Conservation (phyloP, 805 yeast species). For the Yamadazyma insecticola region DNA sequence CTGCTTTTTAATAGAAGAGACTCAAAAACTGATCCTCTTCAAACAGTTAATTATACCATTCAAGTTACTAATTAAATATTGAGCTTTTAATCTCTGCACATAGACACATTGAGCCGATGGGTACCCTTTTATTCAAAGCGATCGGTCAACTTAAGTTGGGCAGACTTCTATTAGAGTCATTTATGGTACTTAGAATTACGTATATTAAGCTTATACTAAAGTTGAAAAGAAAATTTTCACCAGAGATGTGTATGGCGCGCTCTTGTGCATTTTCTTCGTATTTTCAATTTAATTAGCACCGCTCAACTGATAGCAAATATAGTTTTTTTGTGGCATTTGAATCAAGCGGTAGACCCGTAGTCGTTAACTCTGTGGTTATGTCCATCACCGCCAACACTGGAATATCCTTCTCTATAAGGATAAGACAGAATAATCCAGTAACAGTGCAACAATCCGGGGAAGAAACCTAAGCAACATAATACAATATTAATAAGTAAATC, state of each 20-base stretch:
- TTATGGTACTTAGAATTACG: too few species aligned
- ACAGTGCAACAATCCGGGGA: conserved; percentile 75
- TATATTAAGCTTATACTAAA: too few species aligned
- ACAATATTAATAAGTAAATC: conserved; percentile 68
- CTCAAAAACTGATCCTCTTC: too few species aligned
- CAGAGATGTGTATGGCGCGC: too few species aligned
- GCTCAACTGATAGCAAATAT: too few species aligned
- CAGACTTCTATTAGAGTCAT: too few species aligned
- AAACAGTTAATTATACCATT: neutral
- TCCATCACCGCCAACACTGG: conserved; percentile 26
- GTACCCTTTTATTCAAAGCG: conserved; percentile 14
- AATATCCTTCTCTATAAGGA: conserved; percentile 41
- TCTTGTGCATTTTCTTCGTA: too few species aligned
- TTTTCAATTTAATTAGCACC: too few species aligned
- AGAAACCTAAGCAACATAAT: conserved; percentile 62
- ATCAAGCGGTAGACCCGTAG: conserved; percentile 10
- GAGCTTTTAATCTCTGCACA: conserved; percentile 39
- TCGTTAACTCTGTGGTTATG: conserved; percentile 17
- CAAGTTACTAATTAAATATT: too few species aligned
- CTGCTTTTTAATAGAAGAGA: too few species aligned
- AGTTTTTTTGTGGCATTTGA: too few species aligned
- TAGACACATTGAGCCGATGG: conserved; percentile 47
- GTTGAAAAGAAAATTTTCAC: too few species aligned
- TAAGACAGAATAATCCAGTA: conserved; percentile 75
- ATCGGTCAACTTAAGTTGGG: conserved; percentile 47